A percentile compares a stretch with the other conserved stretches of the same genome.
Evolutionary conservation across 352 stramenopile species (phyloP).

Genomic region (Pythium myriotylum): DNA sequence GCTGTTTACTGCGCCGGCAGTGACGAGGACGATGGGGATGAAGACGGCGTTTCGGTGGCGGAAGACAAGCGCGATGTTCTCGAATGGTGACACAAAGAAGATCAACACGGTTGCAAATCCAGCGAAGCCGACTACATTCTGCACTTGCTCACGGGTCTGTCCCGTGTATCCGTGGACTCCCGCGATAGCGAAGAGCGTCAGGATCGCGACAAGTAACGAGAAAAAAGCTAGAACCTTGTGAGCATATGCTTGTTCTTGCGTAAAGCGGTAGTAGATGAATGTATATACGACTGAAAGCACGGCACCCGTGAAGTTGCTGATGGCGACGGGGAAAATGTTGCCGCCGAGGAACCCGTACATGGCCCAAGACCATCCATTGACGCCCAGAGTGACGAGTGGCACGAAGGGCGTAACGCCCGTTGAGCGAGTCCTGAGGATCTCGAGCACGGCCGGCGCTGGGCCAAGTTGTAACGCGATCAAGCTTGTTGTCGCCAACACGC

Average conservation of each 20-base stretch:
- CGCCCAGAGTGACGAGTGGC: slow-evolving; percentile 41
- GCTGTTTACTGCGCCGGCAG: slow-evolving; percentile 50
- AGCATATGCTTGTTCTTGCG: slow-evolving; percentile 42
- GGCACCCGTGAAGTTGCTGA: slow-evolving; percentile 44
- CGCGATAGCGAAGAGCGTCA: slow-evolving; percentile 12
- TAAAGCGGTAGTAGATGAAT: slow-evolving; percentile 46
- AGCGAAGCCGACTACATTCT: slow-evolving; percentile 36
- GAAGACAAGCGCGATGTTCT: slow-evolving; percentile 53
- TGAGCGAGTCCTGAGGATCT: slow-evolving; percentile 34
- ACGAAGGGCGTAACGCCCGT: slow-evolving; percentile 46
- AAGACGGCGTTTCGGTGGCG: slow-evolving; percentile 45
- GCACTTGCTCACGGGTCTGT: slow-evolving; percentile 25
- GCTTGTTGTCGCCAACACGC: slow-evolving; percentile 28
- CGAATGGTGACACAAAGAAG: slow-evolving; percentile 61
- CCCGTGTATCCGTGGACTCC: not conserved
- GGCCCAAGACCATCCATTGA: slow-evolving; percentile 31
- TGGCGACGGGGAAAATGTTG: slow-evolving; percentile 50
- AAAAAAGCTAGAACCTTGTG: slow-evolving; percentile 32
- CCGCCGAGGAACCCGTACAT: slow-evolving; percentile 47
- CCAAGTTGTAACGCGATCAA: slow-evolving; percentile 39
- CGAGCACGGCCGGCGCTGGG: slow-evolving; percentile 34
- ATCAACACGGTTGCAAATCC: slow-evolving; percentile 45
- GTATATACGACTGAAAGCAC: slow-evolving; percentile 46
- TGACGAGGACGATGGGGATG: slow-evolving; percentile 59
- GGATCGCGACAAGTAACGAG: slow-evolving; percentile 21